phyloP scores from a whole-genome alignment of 768 basidiomycete genomes.

The Tephrocybe rancida region DNA sequence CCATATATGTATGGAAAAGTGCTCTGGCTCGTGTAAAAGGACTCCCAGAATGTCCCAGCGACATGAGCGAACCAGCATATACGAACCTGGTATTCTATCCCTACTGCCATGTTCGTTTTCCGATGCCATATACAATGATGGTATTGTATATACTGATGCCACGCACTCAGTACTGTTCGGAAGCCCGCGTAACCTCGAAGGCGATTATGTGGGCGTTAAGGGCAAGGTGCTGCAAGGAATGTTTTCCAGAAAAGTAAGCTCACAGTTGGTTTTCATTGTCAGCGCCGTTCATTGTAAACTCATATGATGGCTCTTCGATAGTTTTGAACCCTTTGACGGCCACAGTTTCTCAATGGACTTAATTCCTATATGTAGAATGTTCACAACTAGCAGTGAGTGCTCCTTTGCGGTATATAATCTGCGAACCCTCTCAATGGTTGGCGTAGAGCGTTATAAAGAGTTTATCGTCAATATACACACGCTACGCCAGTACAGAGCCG shows the following conservation, averaged over 20 bases:
- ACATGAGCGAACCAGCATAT: constrained; percentile 28
- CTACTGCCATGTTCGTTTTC: constrained; percentile 19
- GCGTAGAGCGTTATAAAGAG: too few species aligned
- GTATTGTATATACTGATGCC: too few species aligned
- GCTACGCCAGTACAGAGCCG: too few species aligned
- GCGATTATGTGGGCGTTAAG: constrained; percentile 15
- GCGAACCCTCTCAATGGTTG: too few species aligned
- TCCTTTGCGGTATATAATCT: too few species aligned
- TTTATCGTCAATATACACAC: too few species aligned
- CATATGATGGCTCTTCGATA: too few species aligned
- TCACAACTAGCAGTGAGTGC: too few species aligned
- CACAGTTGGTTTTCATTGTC: background rate
- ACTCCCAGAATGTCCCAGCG: constrained; percentile 24
- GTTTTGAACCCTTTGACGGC: too few species aligned
- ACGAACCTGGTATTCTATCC: constrained; percentile 21
- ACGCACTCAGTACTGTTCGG: constrained; percentile 8
- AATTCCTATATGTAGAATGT: too few species aligned
- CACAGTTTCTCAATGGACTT: too few species aligned
- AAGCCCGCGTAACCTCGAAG: constrained; percentile 3
- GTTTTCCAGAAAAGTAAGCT: constrained; percentile 16
- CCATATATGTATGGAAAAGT: constrained; percentile 24
- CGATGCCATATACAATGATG: too few species aligned
- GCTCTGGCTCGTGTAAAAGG: constrained; percentile 15
- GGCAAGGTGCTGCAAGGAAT: constrained; percentile 20
- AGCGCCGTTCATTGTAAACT: background rate